Evolutionary conservation across 257 asterid genomes (phyloP).

Genomic region (Apocynum venetum): DNA sequence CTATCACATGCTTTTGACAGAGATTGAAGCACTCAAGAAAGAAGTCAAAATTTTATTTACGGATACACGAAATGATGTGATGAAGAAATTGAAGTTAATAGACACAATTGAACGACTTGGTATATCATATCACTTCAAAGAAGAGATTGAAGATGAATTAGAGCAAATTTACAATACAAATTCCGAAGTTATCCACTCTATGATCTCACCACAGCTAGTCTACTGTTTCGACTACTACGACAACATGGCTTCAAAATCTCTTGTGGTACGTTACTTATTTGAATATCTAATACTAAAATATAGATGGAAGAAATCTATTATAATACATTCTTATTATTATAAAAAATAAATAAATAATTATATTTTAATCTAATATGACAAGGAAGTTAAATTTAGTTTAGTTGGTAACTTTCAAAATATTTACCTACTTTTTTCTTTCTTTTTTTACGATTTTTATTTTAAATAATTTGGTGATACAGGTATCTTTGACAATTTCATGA

Average conservation of each 20-base stretch:
- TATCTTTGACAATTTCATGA: constrained; percentile 9
- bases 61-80: not conserved
- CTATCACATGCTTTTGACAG: not conserved
- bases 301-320: too few species aligned
- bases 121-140: constrained; percentile 31
- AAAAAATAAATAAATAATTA: too few species aligned
- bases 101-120: constrained; percentile 40
- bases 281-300: too few species aligned
- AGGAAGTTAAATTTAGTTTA: too few species aligned
- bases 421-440: not conserved
- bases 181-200: not conserved
- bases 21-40: constrained; percentile 28
- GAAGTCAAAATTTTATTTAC: constrained; percentile 14
- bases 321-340: too few species aligned
- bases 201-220: constrained; percentile 19
- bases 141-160: constrained; percentile 32
- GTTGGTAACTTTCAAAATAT: too few species aligned
- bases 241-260: constrained; percentile 39
- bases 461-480: not conserved
- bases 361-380: too few species aligned
- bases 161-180: constrained; percentile 1
- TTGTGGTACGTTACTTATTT: constrained; percentile 14
- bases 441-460: not conserved
- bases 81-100: constrained; percentile 22
- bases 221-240: constrained; percentile 35